Percentiles rank a stretch among this genome's conserved stretches.
These are phyloP conservation scores for Arthromyces matolae DNA, from an alignment of 768 basidiomycete species.

Conservation along the genomic window DNA sequence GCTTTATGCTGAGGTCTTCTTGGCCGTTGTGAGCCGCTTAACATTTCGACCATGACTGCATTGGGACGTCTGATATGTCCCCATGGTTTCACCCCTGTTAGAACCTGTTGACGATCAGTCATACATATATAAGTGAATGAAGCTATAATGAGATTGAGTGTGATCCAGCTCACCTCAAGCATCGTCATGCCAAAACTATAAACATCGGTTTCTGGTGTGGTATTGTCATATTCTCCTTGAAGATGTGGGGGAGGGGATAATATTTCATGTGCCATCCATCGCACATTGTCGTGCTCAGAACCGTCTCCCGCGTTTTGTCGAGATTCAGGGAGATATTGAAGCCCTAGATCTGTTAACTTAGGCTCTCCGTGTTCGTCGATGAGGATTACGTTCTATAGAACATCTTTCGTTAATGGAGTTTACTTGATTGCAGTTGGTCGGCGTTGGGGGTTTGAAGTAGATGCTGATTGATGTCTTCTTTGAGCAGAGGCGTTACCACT, in stretches of 20 bases:
- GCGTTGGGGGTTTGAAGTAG: constrained; percentile 5
- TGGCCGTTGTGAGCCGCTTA: constrained; percentile 2
- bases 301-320: constrained; percentile 2
- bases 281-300: constrained; percentile 3
- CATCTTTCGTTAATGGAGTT: neutral
- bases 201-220: constrained; percentile 17
- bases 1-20: constrained; percentile 2
- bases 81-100: constrained; percentile 6
- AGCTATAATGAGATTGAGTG: neutral
- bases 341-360: constrained; percentile 21
- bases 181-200: constrained; percentile 25
- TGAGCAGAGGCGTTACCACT: constrained; percentile 11
- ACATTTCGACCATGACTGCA: no score
- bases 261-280: constrained; percentile 26
- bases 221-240: neutral
- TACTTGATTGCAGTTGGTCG: constrained; percentile 10
- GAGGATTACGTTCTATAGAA: constrained; percentile 22
- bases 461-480: constrained; percentile 15
- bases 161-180: constrained; percentile 22
- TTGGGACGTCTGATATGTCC: neutral
- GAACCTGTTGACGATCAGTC: neutral
- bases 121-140: neutral
- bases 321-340: constrained; percentile 11
- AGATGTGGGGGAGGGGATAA: constrained; percentile 6
- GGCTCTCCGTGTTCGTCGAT: constrained; percentile 18